phyloP scores from a whole-genome alignment of 768 basidiomycete genomes.

The Leccinum variicolor region DNA sequence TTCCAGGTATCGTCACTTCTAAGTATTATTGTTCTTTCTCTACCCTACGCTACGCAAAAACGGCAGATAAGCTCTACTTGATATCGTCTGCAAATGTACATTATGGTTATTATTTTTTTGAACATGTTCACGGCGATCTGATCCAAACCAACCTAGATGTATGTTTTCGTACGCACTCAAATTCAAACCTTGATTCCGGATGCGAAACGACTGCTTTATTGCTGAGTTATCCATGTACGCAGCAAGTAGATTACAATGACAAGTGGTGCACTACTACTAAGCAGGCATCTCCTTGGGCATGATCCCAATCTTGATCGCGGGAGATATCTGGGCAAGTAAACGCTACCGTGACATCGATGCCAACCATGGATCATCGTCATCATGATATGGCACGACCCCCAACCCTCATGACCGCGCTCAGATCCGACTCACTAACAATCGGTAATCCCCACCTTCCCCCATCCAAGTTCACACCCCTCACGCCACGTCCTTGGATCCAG shows the following conservation, averaged over 20 bases:
- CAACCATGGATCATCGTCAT: not conserved
- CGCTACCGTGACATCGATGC: too few species aligned
- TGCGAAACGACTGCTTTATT: too few species aligned
- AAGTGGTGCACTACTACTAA: not conserved
- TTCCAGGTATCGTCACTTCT: not conserved
- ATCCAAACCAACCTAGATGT: too few species aligned
- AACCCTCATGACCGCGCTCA: not conserved
- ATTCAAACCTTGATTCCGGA: too few species aligned
- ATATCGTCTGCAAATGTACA: not conserved
- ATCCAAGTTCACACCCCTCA: not conserved
- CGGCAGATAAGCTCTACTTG: not conserved
- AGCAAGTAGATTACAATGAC: too few species aligned
- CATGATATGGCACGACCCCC: not conserved
- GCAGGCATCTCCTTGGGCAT: too few species aligned
- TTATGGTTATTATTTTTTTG: not conserved
- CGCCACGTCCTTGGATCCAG: slow-evolving; percentile 18
- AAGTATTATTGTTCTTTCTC: not conserved
- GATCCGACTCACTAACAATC: not conserved
- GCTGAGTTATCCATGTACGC: too few species aligned
- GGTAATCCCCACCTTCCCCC: not conserved
- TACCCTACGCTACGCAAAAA: not conserved
- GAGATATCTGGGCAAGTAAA: not conserved
- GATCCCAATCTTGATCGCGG: not conserved
- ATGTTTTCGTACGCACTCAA: too few species aligned
- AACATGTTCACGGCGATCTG: not conserved